These are phyloP conservation scores for Macrophomina pseudophaseolina DNA, from an alignment of 2,329 filamentous ascomycete species.

Conservation along the genomic window DNA sequence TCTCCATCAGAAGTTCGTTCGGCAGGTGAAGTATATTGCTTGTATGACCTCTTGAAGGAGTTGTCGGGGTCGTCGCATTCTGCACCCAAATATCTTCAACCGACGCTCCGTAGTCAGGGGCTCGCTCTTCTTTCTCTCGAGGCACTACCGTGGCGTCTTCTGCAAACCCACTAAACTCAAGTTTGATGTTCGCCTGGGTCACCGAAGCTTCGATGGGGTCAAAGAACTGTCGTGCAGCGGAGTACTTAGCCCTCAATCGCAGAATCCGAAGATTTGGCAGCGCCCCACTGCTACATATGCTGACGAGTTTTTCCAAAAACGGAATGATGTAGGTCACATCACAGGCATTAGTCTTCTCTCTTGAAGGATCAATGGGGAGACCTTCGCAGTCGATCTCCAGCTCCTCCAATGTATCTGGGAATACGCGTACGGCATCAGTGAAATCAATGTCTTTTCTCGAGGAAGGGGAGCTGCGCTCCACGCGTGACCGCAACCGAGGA, in stretches of 20 bases:
- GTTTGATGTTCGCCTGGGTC: background rate
- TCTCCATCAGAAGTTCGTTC: background rate
- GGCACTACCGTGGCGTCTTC: background rate
- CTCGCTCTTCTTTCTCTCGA: background rate
- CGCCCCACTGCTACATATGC: too few relatives aligned
- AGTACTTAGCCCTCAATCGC: too few relatives aligned
- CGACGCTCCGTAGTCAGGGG: background rate
- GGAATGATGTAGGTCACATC: background rate
- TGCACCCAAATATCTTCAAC: background rate
- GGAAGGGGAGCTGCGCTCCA: too few relatives aligned
- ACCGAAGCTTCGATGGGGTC: background rate
- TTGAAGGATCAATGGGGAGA: background rate
- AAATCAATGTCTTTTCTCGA: background rate
- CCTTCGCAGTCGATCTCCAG: background rate
- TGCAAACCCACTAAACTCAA: background rate
- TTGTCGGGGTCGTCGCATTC: background rate
- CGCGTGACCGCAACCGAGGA: background rate
- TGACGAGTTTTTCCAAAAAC: too few relatives aligned
- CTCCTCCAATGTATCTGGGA: background rate
- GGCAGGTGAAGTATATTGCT: background rate
- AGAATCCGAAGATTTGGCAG: too few relatives aligned
- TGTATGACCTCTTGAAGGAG: background rate
- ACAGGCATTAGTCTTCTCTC: background rate
- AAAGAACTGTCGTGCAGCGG: background rate
- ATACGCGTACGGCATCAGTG: background rate